phyloP scores from a whole-genome alignment of 2,329 filamentous ascomycete genomes.

The Xenoacremonium recifei region DNA sequence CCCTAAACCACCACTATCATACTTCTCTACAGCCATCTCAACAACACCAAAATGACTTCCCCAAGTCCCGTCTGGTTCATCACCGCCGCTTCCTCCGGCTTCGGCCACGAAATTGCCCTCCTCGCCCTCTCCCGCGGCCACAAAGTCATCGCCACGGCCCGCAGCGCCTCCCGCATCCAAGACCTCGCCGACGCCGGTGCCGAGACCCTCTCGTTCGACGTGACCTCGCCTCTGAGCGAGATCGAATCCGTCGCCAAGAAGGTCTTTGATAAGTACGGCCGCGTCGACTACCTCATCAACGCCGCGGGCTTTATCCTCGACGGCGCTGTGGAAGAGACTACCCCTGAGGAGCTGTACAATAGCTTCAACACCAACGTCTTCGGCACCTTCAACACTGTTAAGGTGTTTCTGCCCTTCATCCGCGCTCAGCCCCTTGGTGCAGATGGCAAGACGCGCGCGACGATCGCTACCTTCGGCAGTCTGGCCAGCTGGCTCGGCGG shows the following conservation, averaged over 20 bases:
- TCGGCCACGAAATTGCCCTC: slow-evolving; percentile 45
- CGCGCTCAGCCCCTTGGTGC: slow-evolving; percentile 33
- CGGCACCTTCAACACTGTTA: slow-evolving; percentile 47
- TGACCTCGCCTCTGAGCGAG: slow-evolving; percentile 37
- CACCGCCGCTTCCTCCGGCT: slow-evolving; percentile 49
- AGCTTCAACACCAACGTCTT: slow-evolving; percentile 55
- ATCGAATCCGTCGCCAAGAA: slow-evolving; percentile 36
- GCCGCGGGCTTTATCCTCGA: slow-evolving; percentile 45
- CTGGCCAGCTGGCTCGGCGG: slow-evolving; percentile 42
- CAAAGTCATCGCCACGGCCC: slow-evolving; percentile 49
- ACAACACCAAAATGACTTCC: slow-evolving; percentile 3
- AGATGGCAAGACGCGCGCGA: slow-evolving; percentile 19
- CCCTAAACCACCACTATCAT: no score
- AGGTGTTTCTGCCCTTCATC: slow-evolving; percentile 47
- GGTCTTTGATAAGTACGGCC: slow-evolving; percentile 31
- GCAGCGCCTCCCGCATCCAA: slow-evolving; percentile 37
- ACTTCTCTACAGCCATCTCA: neutral
- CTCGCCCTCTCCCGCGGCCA: slow-evolving; percentile 45
- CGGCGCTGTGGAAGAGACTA: slow-evolving; percentile 40
- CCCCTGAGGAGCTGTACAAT: slow-evolving; percentile 34
- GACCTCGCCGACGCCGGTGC: slow-evolving; percentile 44
- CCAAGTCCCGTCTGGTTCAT: slow-evolving; percentile 49
- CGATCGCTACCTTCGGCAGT: slow-evolving; percentile 46
- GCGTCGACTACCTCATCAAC: slow-evolving; percentile 49
- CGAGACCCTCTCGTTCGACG: slow-evolving; percentile 43